Evolutionary conservation across 768 basidiomycete genomes (phyloP).

Genomic region (Suillus paluster): DNA sequence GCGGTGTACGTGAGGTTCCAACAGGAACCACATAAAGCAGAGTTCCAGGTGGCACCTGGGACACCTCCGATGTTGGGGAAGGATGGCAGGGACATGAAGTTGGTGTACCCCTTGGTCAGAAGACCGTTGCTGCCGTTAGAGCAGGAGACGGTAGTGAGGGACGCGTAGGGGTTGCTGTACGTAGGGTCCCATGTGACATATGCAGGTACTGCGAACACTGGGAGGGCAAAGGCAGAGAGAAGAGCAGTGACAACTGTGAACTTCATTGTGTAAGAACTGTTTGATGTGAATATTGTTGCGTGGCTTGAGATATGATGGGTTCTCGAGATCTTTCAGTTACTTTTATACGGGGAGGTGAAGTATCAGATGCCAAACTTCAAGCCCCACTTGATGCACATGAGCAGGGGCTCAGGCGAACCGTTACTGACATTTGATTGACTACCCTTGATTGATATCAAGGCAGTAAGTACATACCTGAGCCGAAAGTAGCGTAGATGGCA

Average conservation of each 20-base stretch:
- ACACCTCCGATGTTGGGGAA: constrained; percentile 14
- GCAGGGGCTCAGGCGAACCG: not conserved
- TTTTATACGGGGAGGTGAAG: not conserved
- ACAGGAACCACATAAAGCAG: constrained; percentile 11
- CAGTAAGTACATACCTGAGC: not conserved
- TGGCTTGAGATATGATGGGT: not conserved
- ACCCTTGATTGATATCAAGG: not conserved
- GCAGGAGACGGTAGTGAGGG: constrained; percentile 18
- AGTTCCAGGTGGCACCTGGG: constrained; percentile 15
- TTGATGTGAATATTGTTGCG: too few species aligned
- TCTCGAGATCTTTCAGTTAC: not conserved
- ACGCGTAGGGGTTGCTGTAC: constrained; percentile 10
- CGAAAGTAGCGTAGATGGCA: not conserved
- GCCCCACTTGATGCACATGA: not conserved
- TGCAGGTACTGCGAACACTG: not conserved
- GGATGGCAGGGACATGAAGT: constrained; percentile 16
- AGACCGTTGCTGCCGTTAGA: constrained; percentile 27
- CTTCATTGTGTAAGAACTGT: not conserved
- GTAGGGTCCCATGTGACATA: constrained; percentile 1
- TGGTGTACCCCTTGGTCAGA: constrained; percentile 17
- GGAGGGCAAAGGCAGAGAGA: not conserved
- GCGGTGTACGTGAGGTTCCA: constrained; percentile 8
- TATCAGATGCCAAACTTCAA: not conserved
- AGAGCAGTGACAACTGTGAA: not conserved
- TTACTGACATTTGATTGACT: not conserved